Evolutionary conservation across 73 alveolate genomes (phyloP).

Genomic region (Urostyla sp.): DNA sequence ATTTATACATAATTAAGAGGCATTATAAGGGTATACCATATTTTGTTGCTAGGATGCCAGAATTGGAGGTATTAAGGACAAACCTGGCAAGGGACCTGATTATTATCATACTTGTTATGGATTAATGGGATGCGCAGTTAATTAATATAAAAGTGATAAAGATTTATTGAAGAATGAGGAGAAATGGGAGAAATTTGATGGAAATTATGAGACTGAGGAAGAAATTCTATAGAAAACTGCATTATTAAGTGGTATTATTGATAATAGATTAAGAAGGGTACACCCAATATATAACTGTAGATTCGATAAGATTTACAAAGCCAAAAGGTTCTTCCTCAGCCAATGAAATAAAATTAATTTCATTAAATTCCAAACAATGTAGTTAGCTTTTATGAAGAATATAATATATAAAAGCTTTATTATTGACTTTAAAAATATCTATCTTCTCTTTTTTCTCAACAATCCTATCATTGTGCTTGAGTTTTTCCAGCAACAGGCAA

Average conservation of each 20-base stretch:
- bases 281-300: conserved; percentile 57
- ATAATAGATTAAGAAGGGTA: conserved; percentile 38
- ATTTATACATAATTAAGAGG: conserved; percentile 80
- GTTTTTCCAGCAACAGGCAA: conserved; percentile 70
- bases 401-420: too few species aligned
- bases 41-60: conserved; percentile 79
- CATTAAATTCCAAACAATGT: too few species aligned
- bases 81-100: conserved; percentile 96
- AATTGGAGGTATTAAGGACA: conserved; percentile 95
- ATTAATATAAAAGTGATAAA: conserved; percentile 65
- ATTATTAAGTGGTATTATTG: conserved; percentile 10
- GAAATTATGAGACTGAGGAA: conserved; percentile 41
- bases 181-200: conserved; percentile 28
- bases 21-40: conserved; percentile 90
- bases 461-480: background rate
- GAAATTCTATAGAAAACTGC: conserved; percentile 13
- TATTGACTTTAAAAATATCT: too few species aligned
- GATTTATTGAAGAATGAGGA: conserved; percentile 30
- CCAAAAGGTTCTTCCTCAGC: too few species aligned
- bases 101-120: conserved; percentile 94
- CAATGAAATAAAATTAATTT: too few species aligned
- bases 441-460: background rate
- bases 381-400: too few species aligned
- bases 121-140: conserved; percentile 82
- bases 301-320: conserved; percentile 34